Conservation (phyloP, 345 rosid species). For the Eucalyptus polyanthemos region DNA sequence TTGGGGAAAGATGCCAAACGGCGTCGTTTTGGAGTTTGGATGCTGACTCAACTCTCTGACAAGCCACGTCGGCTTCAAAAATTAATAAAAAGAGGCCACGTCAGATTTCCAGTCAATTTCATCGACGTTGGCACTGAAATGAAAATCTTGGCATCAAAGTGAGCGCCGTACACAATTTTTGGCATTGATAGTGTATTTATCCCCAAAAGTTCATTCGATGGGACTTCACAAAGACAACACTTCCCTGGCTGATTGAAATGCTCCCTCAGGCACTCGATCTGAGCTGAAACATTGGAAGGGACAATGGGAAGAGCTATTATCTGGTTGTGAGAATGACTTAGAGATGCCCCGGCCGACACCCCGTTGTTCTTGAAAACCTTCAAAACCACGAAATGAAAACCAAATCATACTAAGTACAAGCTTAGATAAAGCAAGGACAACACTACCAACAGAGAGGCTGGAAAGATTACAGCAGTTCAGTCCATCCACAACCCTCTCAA, state of each 20-base stretch:
- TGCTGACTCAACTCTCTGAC: too few species aligned
- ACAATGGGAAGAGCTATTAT: constrained; percentile 66
- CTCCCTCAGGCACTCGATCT: constrained; percentile 46
- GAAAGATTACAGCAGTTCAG: background rate
- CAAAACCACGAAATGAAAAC: background rate
- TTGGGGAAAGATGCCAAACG: too few species aligned
- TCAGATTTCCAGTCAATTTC: too few species aligned
- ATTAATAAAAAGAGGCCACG: too few species aligned
- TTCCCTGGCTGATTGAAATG: constrained; percentile 48
- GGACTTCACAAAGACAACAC: constrained; percentile 59
- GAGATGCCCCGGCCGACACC: constrained; percentile 89
- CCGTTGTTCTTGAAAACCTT: constrained; percentile 95
- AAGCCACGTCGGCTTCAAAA: too few species aligned
- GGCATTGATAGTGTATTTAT: too few species aligned
- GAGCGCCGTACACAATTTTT: too few species aligned
- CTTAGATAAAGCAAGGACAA: background rate
- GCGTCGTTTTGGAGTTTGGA: too few species aligned
- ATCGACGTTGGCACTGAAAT: too few species aligned
- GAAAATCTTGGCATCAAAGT: too few species aligned
- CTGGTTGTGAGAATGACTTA: constrained; percentile 93
- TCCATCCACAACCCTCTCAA: background rate
- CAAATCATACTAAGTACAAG: background rate
- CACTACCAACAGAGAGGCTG: background rate
- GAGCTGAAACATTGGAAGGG: constrained; percentile 51
- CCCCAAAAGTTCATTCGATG: constrained; percentile 24